Conservation (phyloP, 345 rosid species). For the Stellera chamaejasme region DNA sequence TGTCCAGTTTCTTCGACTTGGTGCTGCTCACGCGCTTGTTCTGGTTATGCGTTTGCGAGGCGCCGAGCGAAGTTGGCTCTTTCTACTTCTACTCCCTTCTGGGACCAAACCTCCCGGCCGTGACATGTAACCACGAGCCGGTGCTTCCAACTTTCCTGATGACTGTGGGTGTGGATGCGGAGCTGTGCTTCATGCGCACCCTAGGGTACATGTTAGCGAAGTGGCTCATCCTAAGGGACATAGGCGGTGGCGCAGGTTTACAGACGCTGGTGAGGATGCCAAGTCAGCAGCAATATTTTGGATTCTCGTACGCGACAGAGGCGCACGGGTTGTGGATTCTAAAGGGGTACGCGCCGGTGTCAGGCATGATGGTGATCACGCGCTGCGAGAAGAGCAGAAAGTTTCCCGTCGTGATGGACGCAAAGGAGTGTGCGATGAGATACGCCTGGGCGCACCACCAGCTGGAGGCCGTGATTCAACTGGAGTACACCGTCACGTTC, state of each 20-base stretch:
- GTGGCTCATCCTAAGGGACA: slow-evolving; percentile 60
- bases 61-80: slow-evolving; percentile 66
- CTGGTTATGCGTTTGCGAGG: slow-evolving; percentile 61
- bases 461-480: slow-evolving; percentile 57
- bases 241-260: slow-evolving; percentile 42
- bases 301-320: slow-evolving; percentile 62
- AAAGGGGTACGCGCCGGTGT: slow-evolving; percentile 59
- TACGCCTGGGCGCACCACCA: slow-evolving; percentile 84
- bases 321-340: slow-evolving; percentile 74
- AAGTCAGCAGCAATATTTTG: slow-evolving; percentile 19
- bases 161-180: slow-evolving; percentile 59
- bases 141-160: slow-evolving; percentile 57
- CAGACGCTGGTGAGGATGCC: slow-evolving; percentile 25
- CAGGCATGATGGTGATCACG: slow-evolving; percentile 42
- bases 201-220: slow-evolving; percentile 70
- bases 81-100: slow-evolving; percentile 55
- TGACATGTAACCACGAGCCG: slow-evolving; percentile 32
- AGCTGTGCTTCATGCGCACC: slow-evolving; percentile 67
- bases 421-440: slow-evolving; percentile 57
- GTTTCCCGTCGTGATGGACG: slow-evolving; percentile 29
- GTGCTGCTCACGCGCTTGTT: slow-evolving; percentile 63
- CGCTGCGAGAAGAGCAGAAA: slow-evolving; percentile 16
- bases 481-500: slow-evolving; percentile 56
- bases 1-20: slow-evolving; percentile 61
- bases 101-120: slow-evolving; percentile 43